phyloP scores from a whole-genome alignment of 371 early-diverging fungal species.

The Syncephalastrum monosporum region DNA sequence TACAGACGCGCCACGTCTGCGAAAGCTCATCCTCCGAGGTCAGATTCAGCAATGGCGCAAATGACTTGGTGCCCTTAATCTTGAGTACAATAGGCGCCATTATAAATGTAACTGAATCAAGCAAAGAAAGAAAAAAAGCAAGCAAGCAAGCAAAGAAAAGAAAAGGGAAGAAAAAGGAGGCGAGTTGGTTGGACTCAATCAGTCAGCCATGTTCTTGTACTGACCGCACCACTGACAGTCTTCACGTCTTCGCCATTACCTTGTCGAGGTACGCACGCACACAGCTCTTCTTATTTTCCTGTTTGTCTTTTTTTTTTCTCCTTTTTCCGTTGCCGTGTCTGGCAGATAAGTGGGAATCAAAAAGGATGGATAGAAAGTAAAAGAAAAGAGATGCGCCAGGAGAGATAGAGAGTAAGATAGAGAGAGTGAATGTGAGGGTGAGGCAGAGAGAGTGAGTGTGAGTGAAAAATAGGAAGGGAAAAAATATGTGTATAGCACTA shows the following conservation, averaged over 20 bases:
- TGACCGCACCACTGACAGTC: too few relatives aligned
- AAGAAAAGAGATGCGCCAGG: too few relatives aligned
- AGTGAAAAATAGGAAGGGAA: background rate
- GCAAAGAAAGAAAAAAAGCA: slow-evolving; percentile 9
- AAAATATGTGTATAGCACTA: background rate
- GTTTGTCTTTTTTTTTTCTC: too few relatives aligned
- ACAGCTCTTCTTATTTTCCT: too few relatives aligned
- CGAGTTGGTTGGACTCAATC: slow-evolving; percentile 1
- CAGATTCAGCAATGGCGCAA: slow-evolving; percentile 66
- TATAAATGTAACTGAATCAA: slow-evolving; percentile 5
- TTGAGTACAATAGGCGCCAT: slow-evolving; percentile 80
- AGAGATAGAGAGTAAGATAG: too few relatives aligned
- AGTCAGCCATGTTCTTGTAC: background rate
- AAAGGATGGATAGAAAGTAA: too few relatives aligned
- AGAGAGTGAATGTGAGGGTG: too few relatives aligned
- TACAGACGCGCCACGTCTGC: slow-evolving; percentile 82
- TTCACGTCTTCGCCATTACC: too few relatives aligned
- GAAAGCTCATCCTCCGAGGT: slow-evolving; percentile 73
- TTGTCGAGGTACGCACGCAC: too few relatives aligned
- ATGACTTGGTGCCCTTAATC: slow-evolving; percentile 67
- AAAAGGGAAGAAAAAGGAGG: slow-evolving; percentile 5
- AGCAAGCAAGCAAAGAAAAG: slow-evolving; percentile 11
- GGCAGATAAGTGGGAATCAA: too few relatives aligned
- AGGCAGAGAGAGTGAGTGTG: too few relatives aligned
- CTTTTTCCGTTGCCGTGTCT: too few relatives aligned